Conservation (phyloP, 495 filamentous ascomycete species). For the Pseudoneurospora amorphoporcata region DNA sequence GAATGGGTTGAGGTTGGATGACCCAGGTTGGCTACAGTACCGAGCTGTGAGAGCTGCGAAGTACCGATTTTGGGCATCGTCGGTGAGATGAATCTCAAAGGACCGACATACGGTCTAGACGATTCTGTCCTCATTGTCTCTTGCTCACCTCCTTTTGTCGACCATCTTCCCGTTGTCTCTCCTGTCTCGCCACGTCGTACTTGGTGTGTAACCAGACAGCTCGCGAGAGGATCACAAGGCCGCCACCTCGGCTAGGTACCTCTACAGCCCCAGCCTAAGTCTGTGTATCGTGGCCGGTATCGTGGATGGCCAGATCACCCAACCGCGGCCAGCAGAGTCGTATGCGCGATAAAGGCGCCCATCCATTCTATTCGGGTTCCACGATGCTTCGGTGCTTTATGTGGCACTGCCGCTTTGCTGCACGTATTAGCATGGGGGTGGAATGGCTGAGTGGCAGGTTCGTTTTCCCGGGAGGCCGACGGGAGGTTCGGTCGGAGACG, state of each 20-base stretch:
- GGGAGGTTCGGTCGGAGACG: neutral
- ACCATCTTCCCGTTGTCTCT: neutral
- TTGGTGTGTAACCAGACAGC: neutral
- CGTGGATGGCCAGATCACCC: neutral
- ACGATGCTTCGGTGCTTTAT: neutral
- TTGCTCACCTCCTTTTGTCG: neutral
- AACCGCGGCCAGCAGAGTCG: neutral
- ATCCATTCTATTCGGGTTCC: neutral
- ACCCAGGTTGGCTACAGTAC: neutral
- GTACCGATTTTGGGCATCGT: neutral
- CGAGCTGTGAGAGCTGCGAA: neutral
- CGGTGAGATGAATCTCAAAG: neutral
- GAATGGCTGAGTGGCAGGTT: neutral
- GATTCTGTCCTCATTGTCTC: neutral
- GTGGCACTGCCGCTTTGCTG: neutral
- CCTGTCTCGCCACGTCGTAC: neutral
- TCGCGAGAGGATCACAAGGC: neutral
- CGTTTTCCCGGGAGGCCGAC: neutral
- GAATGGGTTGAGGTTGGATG: neutral
- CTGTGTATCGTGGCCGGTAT: neutral
- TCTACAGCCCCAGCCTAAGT: neutral
- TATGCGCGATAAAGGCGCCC: neutral
- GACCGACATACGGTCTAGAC: neutral
- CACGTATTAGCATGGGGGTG: neutral
- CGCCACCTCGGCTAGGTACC: neutral